Evolutionary conservation across 192 early-diverging fungal species (phyloP), one percentile per base, ranked within the genome.

Genomic region (Globomyces pollinis-pini): DNA sequence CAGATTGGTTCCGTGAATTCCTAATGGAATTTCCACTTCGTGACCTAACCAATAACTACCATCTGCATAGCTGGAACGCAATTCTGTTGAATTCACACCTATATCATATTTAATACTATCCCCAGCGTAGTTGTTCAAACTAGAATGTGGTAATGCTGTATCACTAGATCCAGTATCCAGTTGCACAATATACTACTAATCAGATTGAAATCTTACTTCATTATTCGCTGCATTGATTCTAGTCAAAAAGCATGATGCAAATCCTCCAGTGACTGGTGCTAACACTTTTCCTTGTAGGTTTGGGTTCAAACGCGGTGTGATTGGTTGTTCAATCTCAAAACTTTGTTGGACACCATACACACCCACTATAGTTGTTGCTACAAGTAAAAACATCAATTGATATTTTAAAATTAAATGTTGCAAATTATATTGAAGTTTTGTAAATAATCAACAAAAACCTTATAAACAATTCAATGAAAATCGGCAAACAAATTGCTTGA

Each of bases 91-190:
- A 9, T 31, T 31, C 53, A 41, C 23, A 13, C 21, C 21, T 31
- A 31, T 33, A 55, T 20, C 29, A n/a, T 36, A 35, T 1, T 9
- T 24, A 9, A 55, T 38, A 4, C 29, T 8, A 33, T 24, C 29
- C 3, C 53, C 53, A 21, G 53, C 24, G 31, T 55, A 55, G 20
- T 36, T 55, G 31, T 55, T 55, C 23, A 55, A 41, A 55, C 21
- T 41, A 12, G 53, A 34, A 20, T 20, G 20, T 55, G 53, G 53
- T 12, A 55, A 26, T 8, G 33, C 53, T 9, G 53, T 55, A 55
- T 55, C 53, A 9, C 29, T 28, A 31, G 29, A 33, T 21, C 53
- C 53, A 12, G 53, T 55, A 41, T 55, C 53, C 11, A 55, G 29
- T 3, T 55, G 53, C 35, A 55, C 53, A 35, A 28, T 41, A n/a